A percentile compares a stretch with the other conserved stretches of the same genome.
phyloP scores from a whole-genome alignment of 2,329 filamentous ascomycete species.

The Basipetospora chlamydospora region DNA sequence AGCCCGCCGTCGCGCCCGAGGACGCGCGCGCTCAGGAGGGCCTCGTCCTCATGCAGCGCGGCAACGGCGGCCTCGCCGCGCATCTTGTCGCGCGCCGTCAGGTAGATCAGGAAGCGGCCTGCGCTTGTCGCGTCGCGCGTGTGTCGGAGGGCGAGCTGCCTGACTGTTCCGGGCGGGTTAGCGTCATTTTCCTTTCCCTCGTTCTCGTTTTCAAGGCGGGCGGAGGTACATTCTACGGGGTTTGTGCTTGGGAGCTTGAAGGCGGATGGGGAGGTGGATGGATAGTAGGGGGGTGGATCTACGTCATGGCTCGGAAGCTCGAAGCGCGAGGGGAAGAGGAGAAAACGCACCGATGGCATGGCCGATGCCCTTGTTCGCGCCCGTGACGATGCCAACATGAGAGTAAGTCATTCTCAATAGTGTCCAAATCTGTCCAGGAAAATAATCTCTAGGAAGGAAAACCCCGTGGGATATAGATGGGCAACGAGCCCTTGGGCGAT shows the following conservation, averaged over 20 bases:
- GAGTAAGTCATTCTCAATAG: constrained; percentile 14
- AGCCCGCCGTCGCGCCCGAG: constrained; percentile 23
- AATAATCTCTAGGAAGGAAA: too few species aligned
- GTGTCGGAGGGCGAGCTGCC: constrained; percentile 37
- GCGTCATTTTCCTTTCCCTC: too few species aligned
- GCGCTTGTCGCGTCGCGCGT: constrained; percentile 23
- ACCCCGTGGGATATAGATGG: too few species aligned
- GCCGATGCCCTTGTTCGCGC: constrained; percentile 32
- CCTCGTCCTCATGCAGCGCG: constrained; percentile 24
- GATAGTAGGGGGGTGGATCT: too few species aligned
- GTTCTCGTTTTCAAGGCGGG: too few species aligned
- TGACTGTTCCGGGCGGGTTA: constrained; percentile 33
- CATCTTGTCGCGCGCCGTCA: constrained; percentile 32
- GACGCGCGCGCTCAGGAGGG: constrained; percentile 29
- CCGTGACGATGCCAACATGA: constrained; percentile 35
- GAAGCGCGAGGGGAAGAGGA: background rate
- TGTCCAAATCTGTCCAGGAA: too few species aligned
- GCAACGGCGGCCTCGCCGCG: constrained; percentile 31
- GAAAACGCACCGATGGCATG: constrained; percentile 8
- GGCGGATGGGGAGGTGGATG: too few species aligned
- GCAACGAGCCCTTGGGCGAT: too few species aligned
- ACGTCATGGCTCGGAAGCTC: too few species aligned
- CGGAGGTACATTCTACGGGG: too few species aligned
- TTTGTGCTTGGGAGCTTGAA: too few species aligned
- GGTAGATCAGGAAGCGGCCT: constrained; percentile 34